Percentiles rank a stretch among this genome's conserved stretches.
Conservation (phyloP, 805 yeast genomes). For the Clavispora santaluciae region DNA sequence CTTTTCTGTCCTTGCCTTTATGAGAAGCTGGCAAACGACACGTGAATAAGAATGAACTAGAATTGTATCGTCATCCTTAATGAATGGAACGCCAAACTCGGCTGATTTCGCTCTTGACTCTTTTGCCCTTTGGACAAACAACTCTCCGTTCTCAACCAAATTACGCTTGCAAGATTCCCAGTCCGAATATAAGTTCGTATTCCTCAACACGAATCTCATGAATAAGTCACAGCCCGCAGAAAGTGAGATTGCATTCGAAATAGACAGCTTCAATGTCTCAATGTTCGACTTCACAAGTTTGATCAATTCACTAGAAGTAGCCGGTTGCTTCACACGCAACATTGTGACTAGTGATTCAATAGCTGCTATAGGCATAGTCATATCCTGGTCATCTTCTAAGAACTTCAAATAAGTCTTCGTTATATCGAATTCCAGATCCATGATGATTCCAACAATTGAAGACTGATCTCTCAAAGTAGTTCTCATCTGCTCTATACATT, state of each 20-base stretch:
- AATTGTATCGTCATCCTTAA: constrained; percentile 87
- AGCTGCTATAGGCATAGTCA: constrained; percentile 99
- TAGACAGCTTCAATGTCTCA: constrained; percentile 64
- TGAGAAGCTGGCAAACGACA: constrained; percentile 74
- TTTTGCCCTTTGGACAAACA: constrained; percentile 88
- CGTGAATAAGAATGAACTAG: constrained; percentile 90
- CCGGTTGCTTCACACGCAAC: constrained; percentile 76
- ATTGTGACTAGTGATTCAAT: constrained; percentile 89
- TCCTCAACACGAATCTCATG: constrained; percentile 86
- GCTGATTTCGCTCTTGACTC: constrained; percentile 86
- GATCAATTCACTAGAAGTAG: constrained; percentile 90
- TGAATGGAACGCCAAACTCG: constrained; percentile 79
- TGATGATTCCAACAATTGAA: not conserved
- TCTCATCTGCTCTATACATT: not conserved
- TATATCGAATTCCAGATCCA: constrained; percentile 55
- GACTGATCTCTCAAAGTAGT: too few species aligned
- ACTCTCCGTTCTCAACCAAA: constrained; percentile 87
- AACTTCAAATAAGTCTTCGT: constrained; percentile 74
- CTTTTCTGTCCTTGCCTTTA: constrained; percentile 67
- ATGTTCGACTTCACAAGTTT: constrained; percentile 75
- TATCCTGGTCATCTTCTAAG: constrained; percentile 85
- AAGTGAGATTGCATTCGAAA: constrained; percentile 86
- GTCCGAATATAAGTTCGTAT: constrained; percentile 81
- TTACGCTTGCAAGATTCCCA: constrained; percentile 92
- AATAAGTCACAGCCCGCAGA: constrained; percentile 98